Evolutionary conservation across 2,329 filamentous ascomycete genomes (phyloP).

Genomic region (Colletotrichum sp.): DNA sequence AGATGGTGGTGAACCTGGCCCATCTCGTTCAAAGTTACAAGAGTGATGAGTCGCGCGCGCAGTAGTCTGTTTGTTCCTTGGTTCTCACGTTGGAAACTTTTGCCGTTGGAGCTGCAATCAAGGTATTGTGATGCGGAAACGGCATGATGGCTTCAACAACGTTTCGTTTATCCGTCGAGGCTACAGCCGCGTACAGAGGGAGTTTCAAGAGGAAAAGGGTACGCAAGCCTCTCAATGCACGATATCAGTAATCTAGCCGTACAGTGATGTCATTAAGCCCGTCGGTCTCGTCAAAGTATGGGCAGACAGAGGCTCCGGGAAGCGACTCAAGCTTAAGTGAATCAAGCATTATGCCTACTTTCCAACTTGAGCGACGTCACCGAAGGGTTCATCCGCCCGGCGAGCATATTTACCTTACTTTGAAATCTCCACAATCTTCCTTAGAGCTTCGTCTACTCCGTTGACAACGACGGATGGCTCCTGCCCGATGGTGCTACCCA

Average conservation of each 20-base stretch:
- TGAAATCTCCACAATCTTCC: slow-evolving; percentile 29
- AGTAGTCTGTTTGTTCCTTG: neutral
- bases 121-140: neutral
- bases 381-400: neutral
- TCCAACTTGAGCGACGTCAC: neutral
- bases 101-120: neutral
- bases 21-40: slow-evolving; percentile 5
- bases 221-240: neutral
- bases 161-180: neutral
- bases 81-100: neutral
- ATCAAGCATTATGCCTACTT: neutral
- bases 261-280: neutral
- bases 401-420: neutral
- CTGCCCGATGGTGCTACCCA: slow-evolving; percentile 51
- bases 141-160: neutral
- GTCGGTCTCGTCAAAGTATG: neutral
- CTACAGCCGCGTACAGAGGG: neutral
- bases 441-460: slow-evolving; percentile 63
- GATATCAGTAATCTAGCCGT: neutral
- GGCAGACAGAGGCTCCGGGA: neutral
- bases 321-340: neutral
- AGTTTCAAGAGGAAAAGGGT: neutral
- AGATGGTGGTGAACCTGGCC: slow-evolving; percentile 46
- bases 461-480: slow-evolving; percentile 59
- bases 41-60: neutral